A percentile compares a stretch with the other conserved stretches of the same genome.
Conservation (phyloP, 352 stramenopile species). For the Blastocystis sp. region DNA sequence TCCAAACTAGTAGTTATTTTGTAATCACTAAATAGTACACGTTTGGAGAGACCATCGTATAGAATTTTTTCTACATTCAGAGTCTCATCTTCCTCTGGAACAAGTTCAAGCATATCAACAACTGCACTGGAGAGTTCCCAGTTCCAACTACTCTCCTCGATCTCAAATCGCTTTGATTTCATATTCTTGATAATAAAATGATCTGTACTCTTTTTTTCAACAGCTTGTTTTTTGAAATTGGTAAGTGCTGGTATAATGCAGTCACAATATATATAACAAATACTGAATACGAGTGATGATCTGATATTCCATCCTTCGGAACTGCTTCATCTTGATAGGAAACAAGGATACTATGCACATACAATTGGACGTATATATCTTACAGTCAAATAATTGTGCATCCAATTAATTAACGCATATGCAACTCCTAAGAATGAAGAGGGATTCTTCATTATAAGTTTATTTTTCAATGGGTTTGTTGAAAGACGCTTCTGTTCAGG, state of each 20-base stretch:
- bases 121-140: not conserved
- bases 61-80: constrained; percentile 11
- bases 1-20: not conserved
- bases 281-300: too few relatives aligned
- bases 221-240: not conserved
- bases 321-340: too few relatives aligned
- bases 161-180: constrained; percentile 7
- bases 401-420: constrained; percentile 6
- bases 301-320: too few relatives aligned
- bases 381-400: not conserved
- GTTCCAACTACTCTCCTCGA: constrained; percentile 40
- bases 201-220: not conserved
- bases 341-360: too few relatives aligned
- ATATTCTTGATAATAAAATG: not conserved
- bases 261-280: too few relatives aligned
- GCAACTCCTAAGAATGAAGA: not conserved
- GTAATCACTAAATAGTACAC: not conserved
- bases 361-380: too few relatives aligned
- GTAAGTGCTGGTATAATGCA: too few relatives aligned
- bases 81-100: not conserved
- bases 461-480: constrained; percentile 36
- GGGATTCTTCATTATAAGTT: not conserved
- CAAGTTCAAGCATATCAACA: not conserved
- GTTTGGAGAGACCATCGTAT: not conserved
- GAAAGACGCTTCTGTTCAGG: constrained; percentile 28